Conservation (phyloP, 73 alveolate genomes). For the Paramecium biaurelia region DNA sequence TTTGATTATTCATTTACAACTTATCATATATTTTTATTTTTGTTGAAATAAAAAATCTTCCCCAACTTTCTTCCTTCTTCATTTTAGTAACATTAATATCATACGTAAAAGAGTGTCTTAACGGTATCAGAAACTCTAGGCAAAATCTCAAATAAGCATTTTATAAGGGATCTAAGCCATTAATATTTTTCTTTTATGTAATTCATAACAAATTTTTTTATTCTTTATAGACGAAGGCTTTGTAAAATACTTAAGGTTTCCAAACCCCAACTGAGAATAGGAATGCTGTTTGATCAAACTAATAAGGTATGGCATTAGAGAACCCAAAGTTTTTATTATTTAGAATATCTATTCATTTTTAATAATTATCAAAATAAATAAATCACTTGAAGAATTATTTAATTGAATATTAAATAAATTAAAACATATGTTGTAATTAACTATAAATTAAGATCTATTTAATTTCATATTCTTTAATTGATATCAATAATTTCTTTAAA, state of each 20-base stretch:
- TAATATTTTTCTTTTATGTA: background rate
- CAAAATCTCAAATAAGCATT: conserved; percentile 48
- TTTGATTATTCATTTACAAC: background rate
- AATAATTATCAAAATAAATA: background rate
- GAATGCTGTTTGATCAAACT: conserved; percentile 33
- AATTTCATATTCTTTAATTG: background rate
- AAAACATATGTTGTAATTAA: background rate
- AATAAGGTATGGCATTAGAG: conserved; percentile 57
- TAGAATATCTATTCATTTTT: background rate
- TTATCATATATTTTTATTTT: background rate
- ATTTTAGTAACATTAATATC: background rate
- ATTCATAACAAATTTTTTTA: conserved; percentile 2
- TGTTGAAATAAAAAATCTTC: background rate
- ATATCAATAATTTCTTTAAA: background rate
- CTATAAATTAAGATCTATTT: background rate
- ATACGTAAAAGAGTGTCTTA: background rate
- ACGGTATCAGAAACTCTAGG: conserved; percentile 53
- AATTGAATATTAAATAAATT: background rate
- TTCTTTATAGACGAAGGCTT: conserved; percentile 25
- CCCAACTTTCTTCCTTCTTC: background rate
- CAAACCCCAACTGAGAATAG: conserved; percentile 46
- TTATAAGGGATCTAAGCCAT: conserved; percentile 34
- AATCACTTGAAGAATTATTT: background rate
- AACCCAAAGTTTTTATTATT: conserved; percentile 44
- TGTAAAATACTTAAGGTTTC: conserved; percentile 3